These are phyloP conservation scores for Sistotremastrum niveocremeum DNA, from an alignment of 768 basidiomycete species.

Conservation along the genomic window DNA sequence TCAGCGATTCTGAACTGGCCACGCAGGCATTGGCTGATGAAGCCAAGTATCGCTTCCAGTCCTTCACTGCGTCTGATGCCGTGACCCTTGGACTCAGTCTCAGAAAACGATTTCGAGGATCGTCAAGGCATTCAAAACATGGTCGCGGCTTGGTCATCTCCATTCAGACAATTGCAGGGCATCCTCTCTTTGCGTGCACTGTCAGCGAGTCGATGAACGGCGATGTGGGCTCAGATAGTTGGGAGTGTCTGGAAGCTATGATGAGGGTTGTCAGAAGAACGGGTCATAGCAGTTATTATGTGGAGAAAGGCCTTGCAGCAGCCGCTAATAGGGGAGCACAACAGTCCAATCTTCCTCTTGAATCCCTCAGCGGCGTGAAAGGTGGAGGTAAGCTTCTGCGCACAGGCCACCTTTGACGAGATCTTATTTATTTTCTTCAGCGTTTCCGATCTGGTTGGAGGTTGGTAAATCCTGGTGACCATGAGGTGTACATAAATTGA, in stretches of 20 bases:
- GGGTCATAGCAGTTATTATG: constrained; percentile 75
- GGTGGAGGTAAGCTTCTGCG: constrained; percentile 54
- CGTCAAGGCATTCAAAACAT: constrained; percentile 46
- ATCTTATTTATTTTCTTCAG: constrained; percentile 22
- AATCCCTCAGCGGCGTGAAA: constrained; percentile 26
- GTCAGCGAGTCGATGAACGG: constrained; percentile 67
- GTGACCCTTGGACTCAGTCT: constrained; percentile 69
- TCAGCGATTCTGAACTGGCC: constrained; percentile 57
- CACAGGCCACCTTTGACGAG: neutral
- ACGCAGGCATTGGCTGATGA: constrained; percentile 61
- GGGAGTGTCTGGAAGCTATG: constrained; percentile 66
- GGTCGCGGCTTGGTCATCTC: constrained; percentile 75
- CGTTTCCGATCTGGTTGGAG: constrained; percentile 79
- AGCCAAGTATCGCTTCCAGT: constrained; percentile 50
- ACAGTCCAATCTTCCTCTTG: too few species aligned
- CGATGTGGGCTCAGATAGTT: constrained; percentile 72
- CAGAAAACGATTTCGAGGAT: constrained; percentile 70
- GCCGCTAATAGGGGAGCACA: constrained; percentile 35
- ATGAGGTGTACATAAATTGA: neutral
- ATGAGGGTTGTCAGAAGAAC: constrained; percentile 65
- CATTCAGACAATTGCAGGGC: constrained; percentile 66
- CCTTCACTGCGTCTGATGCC: constrained; percentile 67
- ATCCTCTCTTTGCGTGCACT: constrained; percentile 70
- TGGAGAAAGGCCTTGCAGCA: constrained; percentile 76
- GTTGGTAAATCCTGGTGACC: constrained; percentile 21